These are phyloP conservation scores for Gomphus sp. DNA, from an alignment of 1,284 basidiomycete species.

Conservation along the genomic window DNA sequence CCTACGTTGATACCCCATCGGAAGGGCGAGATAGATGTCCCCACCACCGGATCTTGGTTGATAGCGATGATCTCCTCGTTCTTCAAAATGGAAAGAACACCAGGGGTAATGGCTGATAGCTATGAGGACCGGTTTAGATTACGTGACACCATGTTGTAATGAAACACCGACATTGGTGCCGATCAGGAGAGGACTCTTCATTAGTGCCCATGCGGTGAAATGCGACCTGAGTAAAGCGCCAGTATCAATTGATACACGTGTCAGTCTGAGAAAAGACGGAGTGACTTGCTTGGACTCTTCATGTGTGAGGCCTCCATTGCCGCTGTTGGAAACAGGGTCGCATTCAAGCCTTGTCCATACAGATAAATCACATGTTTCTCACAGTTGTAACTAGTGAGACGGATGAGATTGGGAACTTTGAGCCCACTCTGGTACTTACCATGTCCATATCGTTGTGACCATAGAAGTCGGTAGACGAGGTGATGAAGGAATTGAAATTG, in stretches of 20 bases:
- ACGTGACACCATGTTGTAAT: constrained; percentile 14
- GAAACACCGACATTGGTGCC: constrained; percentile 25
- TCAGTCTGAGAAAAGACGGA: not conserved
- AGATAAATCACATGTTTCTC: constrained; percentile 13
- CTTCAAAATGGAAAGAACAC: constrained; percentile 45
- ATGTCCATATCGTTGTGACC: constrained; percentile 56
- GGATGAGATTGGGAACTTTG: not conserved
- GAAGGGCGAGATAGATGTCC: constrained; percentile 53
- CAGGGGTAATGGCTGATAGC: constrained; percentile 39
- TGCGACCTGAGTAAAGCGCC: constrained; percentile 27
- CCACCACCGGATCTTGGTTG: constrained; percentile 57
- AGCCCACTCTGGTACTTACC: constrained; percentile 23
- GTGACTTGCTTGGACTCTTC: constrained; percentile 39
- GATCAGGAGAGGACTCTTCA: constrained; percentile 50
- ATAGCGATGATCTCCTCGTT: constrained; percentile 60
- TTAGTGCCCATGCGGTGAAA: constrained; percentile 57
- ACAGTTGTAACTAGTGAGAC: constrained; percentile 42
- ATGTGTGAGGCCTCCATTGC: constrained; percentile 45
- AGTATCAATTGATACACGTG: not conserved
- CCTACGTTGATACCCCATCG: constrained; percentile 53
- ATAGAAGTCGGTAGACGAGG: constrained; percentile 49
- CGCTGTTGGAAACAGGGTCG: constrained; percentile 24
- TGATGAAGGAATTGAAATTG: constrained; percentile 38
- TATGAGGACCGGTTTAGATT: constrained; percentile 21
- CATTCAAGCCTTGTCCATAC: not conserved